Evolutionary conservation across 495 filamentous ascomycete genomes (phyloP), one percentile per base, ranked within the genome.

Genomic region (Pyrenopolyporus hunteri): DNA sequence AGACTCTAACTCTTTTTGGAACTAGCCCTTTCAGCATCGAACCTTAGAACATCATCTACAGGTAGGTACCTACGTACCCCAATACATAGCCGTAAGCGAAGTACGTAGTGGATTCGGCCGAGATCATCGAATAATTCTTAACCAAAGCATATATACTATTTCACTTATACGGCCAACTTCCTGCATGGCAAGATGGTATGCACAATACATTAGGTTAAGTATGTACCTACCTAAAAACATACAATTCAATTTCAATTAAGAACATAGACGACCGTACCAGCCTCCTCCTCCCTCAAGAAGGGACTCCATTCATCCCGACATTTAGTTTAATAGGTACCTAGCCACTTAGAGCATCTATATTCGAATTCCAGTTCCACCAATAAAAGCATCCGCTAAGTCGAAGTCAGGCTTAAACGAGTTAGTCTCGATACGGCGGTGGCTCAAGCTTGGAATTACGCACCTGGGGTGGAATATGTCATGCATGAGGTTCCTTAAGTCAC

Each of bases 381-480:
- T n/a, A n/a, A n/a, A n/a, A n/a, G n/a, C n/a, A n/a, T n/a, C n/a
- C n/a, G n/a, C 19, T 23, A 42, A 23, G 19, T 11, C 37, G 7
- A 42, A 42, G n/a, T 23, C 17, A 3, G 19, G 20, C 37, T 42
- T 13, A 23, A 16, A 42, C 19, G 6, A 20, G 37, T 11, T 42
- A 23, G 17, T 2, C 17, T 4, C 20, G 37, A 25, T 37, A 50
- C 37, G 20, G 37, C 17, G 22, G 14, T 23, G 28, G n/a, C 39
- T 45, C 45, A 49, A 40, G 28, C 25, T 40, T 40, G 32, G 23
- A 42, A 42, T 39, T 19, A 25, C 31, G 37, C 13, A 42, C 37
- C 23, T 42, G 19, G 19, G 19, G 10, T 48, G 44, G 36, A 40
- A 35, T 58, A 58, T 64, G 55, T 55, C 39, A 63, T 58, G 60